Evolutionary conservation across 305 asterid species (phyloP), one percentile per base, ranked within the genome.

Genomic region (Rubia tinctorum): DNA sequence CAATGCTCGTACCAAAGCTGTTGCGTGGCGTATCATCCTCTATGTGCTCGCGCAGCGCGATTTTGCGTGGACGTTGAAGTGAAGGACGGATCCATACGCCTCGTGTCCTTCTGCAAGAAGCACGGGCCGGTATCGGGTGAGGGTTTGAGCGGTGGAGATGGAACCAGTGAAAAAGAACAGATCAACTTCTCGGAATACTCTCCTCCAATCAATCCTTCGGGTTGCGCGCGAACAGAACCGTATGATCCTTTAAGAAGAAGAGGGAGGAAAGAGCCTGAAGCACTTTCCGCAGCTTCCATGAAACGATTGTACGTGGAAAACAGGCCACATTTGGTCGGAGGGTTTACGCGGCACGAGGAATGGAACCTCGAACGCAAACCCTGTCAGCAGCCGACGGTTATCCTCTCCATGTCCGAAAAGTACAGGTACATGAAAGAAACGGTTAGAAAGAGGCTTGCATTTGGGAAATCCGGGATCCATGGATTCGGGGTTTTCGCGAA

Each of bases 31-130:
- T 95, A 84, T 82, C 99, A 95, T 84, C 99, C 99, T 76, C 97
- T 95, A 42, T 95, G 99, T 86, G 99, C 99, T 37, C 97, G 99
- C 80, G 99, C 88, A 77, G 99, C 99, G 63, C 98, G 99, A 63
- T 95, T 88, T 82, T 95, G 98, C 80, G 92, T 87, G 71, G 98
- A 95, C 98, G 99, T 95, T 56, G 99, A 85, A 85, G 97, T 93
- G 77, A 90, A 83, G 86, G 98, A 91, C 76, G 82, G 87, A 73
- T 73, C 88, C 88, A 95, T 95, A 85, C 93, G 89, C 64, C 82
- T 95, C 74, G 84, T 93, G 79, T 95, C 99, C 77, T 95, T 89
- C 86, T 95, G 98, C 82, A 86, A 80, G 86, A 91, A 79, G 82
- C 99, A 95, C 79, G 86, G 96, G 81, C 95, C 96, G 67, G 83